Evolutionary conservation across 176 grass and related monocot species (phyloP).

Genomic region (Dactylis glomerata): DNA sequence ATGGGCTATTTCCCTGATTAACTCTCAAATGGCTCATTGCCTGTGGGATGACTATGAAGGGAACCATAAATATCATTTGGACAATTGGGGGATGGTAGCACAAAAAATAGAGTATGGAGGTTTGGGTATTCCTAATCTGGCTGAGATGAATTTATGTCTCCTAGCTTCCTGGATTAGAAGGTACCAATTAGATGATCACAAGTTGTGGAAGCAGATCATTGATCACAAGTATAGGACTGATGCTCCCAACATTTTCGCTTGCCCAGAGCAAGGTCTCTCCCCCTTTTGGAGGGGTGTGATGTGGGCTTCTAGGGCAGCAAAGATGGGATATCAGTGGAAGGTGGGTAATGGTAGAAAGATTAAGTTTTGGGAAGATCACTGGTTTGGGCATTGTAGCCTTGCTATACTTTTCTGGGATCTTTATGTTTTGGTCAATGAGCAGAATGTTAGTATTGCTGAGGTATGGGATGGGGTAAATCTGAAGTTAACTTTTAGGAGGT

Average conservation of each 20-base stretch:
- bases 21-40: not conserved
- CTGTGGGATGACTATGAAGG: not conserved
- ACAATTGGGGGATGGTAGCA: accelerated
- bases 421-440: not conserved
- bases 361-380: not conserved
- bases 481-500: not conserved
- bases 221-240: not conserved
- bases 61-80: no score
- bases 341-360: not conserved
- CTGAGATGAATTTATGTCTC: not conserved
- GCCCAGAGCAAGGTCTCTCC: accelerated
- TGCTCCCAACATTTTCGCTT: not conserved
- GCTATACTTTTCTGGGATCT: not conserved
- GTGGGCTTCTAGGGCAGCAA: not conserved
- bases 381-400: not conserved
- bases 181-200: not conserved
- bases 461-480: not conserved
- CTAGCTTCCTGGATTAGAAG: not conserved
- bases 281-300: not conserved
- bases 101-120: not conserved
- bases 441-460: not conserved
- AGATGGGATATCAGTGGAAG: not conserved
- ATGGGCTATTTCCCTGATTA: not conserved
- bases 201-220: not conserved
- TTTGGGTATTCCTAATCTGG: not conserved